A percentile compares a stretch with the other conserved stretches of the same genome.
These are phyloP conservation scores for Conringia planisiliqua DNA, from an alignment of 345 rosid species.

Conservation along the genomic window DNA sequence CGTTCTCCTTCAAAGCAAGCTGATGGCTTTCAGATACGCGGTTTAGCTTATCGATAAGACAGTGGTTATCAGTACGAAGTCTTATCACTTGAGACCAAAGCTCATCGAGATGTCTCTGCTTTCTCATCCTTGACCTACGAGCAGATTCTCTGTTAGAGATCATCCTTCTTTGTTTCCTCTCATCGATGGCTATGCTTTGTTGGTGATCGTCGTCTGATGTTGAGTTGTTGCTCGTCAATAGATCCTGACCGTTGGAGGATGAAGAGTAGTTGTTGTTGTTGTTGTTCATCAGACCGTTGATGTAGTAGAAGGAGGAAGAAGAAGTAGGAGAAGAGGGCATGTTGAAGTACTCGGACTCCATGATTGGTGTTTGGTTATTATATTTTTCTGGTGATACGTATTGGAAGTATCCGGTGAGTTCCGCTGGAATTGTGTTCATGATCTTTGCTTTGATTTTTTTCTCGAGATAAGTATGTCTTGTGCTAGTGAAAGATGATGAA, in stretches of 20 bases:
- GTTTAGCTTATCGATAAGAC: slow-evolving; percentile 63
- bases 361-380: slow-evolving; percentile 16
- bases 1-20: slow-evolving; percentile 63
- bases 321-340: slow-evolving; percentile 39
- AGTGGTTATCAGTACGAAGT: slow-evolving; percentile 68
- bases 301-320: slow-evolving; percentile 34
- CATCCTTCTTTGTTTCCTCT: slow-evolving; percentile 93
- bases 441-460: slow-evolving; percentile 5
- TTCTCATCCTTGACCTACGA: slow-evolving; percentile 92
- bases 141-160: slow-evolving; percentile 97
- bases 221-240: slow-evolving; percentile 61
- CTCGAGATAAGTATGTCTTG: background rate
- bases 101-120: slow-evolving; percentile 94
- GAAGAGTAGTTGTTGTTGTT: slow-evolving; percentile 35
- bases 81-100: slow-evolving; percentile 81
- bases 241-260: slow-evolving; percentile 37
- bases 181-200: slow-evolving; percentile 59
- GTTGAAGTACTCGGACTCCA: slow-evolving; percentile 38
- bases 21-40: slow-evolving; percentile 62
- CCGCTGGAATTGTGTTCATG: slow-evolving; percentile 52
- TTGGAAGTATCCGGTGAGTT: slow-evolving; percentile 48
- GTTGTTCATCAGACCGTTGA: slow-evolving; percentile 40
- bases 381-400: slow-evolving; percentile 43
- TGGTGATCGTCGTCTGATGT: slow-evolving; percentile 73
- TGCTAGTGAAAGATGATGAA: background rate